phyloP scores from a whole-genome alignment of 1,284 basidiomycete species.

The Melampsora abietis-canadensis region DNA sequence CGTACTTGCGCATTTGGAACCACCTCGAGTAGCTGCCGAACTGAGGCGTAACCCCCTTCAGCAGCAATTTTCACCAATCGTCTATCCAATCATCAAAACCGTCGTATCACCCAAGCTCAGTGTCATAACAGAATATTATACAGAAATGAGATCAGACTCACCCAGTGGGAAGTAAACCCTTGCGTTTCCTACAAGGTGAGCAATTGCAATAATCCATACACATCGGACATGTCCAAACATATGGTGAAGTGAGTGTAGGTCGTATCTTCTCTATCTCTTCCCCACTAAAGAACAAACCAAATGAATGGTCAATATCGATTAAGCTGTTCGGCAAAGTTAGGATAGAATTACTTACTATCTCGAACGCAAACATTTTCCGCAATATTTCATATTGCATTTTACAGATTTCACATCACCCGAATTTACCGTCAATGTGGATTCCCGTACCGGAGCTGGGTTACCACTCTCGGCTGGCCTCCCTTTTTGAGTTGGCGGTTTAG shows the following conservation, averaged over 20 bases:
- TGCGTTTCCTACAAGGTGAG: conserved; percentile 38
- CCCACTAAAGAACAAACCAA: conserved; percentile 18
- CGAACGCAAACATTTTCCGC: conserved; percentile 22
- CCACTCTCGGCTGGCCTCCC: conserved; percentile 1
- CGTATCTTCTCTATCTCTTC: conserved; percentile 31
- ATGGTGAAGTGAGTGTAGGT: not conserved
- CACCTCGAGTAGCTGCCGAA: conserved; percentile 32
- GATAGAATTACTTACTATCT: conserved; percentile 37
- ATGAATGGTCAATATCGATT: not conserved
- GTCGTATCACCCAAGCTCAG: not conserved
- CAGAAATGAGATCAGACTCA: not conserved
- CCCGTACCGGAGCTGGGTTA: not conserved
- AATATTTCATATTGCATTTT: conserved; percentile 25
- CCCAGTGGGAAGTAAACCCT: conserved; percentile 41
- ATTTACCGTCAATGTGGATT: not conserved
- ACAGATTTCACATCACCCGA: not conserved
- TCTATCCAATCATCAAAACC: not conserved
- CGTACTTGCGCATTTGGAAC: conserved; percentile 37
- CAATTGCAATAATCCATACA: conserved; percentile 44
- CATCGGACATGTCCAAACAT: conserved; percentile 39
- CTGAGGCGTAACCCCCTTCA: conserved; percentile 30
- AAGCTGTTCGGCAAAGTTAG: not conserved
- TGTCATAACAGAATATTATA: not conserved
- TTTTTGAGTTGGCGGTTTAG: not conserved
- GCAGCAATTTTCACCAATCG: conserved; percentile 22